Base-by-base conservation (phyloP, 2,329 filamentous ascomycete species). In the Claviceps spartinae region DNA sequence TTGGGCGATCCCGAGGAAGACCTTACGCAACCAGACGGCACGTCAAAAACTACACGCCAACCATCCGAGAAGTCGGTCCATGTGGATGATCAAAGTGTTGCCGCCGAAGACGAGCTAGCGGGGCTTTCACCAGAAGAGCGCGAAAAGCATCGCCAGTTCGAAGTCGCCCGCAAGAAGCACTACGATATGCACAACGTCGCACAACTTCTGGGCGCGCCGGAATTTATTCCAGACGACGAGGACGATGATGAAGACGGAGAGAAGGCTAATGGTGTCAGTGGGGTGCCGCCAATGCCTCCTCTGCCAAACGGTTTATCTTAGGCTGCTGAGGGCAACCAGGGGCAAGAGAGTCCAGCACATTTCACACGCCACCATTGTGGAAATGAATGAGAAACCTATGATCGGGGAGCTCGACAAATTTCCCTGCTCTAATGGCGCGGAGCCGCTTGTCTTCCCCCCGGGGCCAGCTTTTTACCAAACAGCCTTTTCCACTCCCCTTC, bases 161-260 rank as follows among this genome's bases (percentile, higher is more conserved):
- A 96, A 72, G 77, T 87, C 71, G 77, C 88, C 74, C 81, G 93
- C 63, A 96, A 93, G 82, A 91, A 83, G 73, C 93, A 98, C 69
- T 98, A 98, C 69, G 93, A 98, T 76, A 98, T 98, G 93, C 88
- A 81, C 71, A 86, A 93, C 63, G 89, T 96, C 54, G 95, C 93
- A 62, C 80, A 83, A 62, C 71, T 97, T 50, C 78, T 98, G 58
- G 90, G 88, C 14, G 84, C 88, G 62, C 81, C 84, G 3, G 83
- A 86, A 62, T 73, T 79, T 3, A 61, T 85, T 47, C 79, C 81
- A 48, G 80, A 79, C 43, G 81, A 82, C 45, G 79, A 81, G 14
- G 77, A 79, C 44, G 81, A 82, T 44, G 79, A 81, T 14, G 77
- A 67, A 4, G 64, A 62, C 7, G 64, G 62, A 6, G 79, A 67